These are phyloP conservation scores for Ophiostoma montium DNA, from an alignment of 2,329 filamentous ascomycete genomes.

Conservation along the genomic window DNA sequence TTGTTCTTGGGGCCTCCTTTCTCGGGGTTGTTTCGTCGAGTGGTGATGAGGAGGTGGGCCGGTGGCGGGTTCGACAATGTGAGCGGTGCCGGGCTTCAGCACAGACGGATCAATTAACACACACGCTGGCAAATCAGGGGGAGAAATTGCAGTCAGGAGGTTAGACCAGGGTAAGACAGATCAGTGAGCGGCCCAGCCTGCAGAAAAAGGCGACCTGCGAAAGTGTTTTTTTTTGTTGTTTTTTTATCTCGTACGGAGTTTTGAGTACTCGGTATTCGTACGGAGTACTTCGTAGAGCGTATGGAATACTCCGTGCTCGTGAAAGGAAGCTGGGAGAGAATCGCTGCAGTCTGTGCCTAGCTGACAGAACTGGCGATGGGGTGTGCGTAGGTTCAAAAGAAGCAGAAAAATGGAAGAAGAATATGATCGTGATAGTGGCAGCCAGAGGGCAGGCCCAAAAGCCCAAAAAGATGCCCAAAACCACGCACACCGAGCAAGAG, in stretches of 20 bases:
- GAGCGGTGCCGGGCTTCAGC: neutral
- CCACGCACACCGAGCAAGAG: neutral
- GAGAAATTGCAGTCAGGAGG: conserved; percentile 13
- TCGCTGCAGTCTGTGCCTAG: too few species aligned
- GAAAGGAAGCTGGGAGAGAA: too few species aligned
- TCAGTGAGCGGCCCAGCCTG: conserved; percentile 6
- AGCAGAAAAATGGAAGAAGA: too few species aligned
- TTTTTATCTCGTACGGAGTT: too few species aligned
- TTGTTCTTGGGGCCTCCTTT: neutral
- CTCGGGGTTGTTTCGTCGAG: conserved; percentile 4
- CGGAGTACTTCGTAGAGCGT: too few species aligned
- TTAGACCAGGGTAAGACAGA: conserved; percentile 10
- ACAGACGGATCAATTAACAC: neutral
- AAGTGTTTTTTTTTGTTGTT: too few species aligned
- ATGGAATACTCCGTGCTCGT: too few species aligned
- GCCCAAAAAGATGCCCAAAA: neutral
- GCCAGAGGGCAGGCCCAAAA: neutral
- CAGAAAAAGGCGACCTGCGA: neutral
- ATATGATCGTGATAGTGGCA: too few species aligned
- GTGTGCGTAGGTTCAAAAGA: neutral
- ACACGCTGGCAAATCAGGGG: conserved; percentile 3
- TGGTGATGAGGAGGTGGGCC: conserved; percentile 6
- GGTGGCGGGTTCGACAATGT: conserved; percentile 6
- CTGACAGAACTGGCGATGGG: too few species aligned
- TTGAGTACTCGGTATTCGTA: too few species aligned